Base-by-base conservation (phyloP, 169 alveolate species). In the Eimeria sp. region DNA sequence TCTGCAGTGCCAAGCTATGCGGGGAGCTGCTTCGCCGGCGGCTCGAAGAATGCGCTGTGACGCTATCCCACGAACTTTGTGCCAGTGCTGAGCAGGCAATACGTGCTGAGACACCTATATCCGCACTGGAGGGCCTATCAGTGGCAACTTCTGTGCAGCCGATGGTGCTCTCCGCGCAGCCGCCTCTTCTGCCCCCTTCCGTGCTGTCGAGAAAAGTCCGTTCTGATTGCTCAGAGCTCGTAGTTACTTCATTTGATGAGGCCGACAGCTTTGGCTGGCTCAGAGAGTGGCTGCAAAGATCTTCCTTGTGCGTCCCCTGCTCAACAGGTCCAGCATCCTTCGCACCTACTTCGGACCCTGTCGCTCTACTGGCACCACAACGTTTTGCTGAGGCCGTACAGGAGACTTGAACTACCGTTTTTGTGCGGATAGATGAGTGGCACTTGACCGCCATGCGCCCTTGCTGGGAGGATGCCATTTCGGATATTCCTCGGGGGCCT, bases 1-100 rank as follows among this genome's bases (percentile, higher is more conserved):
- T 87, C 37, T 87, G 93, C n/a, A 87, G 52, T 10, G 93, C 16
- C 33, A 87, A 46, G 33, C 10, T 60, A 46, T 87, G 93, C 54
- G 93, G 93, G 46, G 93, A 87, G 82, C 93, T 87, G 93, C 93
- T 87, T 82, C 93, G 93, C 58, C 93, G 80, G 40, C 82, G 25
- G 93, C 80, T 87, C 49, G 78, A 82, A 72, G 80, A 82, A 37
- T 40, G 82, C 49, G 93, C 49, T 52, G 60, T 30, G 30, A 8
- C 37, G n/a, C 16, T 43, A 52, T 46, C 66, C 62, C 82, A 64
- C 74, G 78, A 46, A 4, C 46, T 37, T 25, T 87, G 83, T 27
- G 93, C 54, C 58, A 72, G 27, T 60, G 64, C 46, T 64, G 90
- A 40, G 54, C 90, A n/a, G 40, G 76, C 72, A 23, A 66, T 20